Base-by-base conservation (phyloP, 208 protist species). In the Trichomonas tenax region DNA sequence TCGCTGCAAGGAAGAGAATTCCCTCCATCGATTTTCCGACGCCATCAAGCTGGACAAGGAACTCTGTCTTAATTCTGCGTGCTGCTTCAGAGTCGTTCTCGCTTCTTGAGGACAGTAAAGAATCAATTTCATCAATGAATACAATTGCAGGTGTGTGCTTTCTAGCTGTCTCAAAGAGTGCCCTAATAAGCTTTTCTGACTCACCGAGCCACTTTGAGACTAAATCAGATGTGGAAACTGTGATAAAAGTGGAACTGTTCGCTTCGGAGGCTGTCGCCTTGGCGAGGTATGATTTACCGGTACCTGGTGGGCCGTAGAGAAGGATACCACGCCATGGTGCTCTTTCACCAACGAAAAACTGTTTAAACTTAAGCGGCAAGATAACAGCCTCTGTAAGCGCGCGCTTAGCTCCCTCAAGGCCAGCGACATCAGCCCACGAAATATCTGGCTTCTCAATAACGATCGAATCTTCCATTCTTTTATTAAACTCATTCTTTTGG, bases 111-210 rank as follows among this genome's bases (percentile, higher is more conserved):
- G 15, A 98, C 97, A 17, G 98, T 34, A 96, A 97, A 8, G 99
- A 99, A 97, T 99, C 99, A 38, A 99, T 98, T 97, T 99, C 99
- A 97, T 99, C 99, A 96, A 99, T 99, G 97, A 99, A 99, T 82
- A 99, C 99, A 96, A 99, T 99, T 96, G 98, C 98, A 63, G 98
- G 98, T 48, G 98, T 98, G 72, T 98, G 97, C 38, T 98, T 88
- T 38, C 96, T 96, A 38, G 96, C 82, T 72, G 40, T 38, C 41
- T 97, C 97, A 58, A 98, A 98, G 1, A 98, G 82, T 31, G 38
- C 58, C n/a, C 63, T 44, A 17, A 98, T 96, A 11, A 98, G 88
- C 34, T 96, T 96, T 88, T 97, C 97, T 6, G 97, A 97, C 48
- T 98, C 96, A 63, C 97, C 97, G 23, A 97, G 40, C 44, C 96